Evolutionary conservation across 257 asterid species (phyloP), one percentile per base, ranked within the genome.

Genomic region (Rehmannia glutinosa): DNA sequence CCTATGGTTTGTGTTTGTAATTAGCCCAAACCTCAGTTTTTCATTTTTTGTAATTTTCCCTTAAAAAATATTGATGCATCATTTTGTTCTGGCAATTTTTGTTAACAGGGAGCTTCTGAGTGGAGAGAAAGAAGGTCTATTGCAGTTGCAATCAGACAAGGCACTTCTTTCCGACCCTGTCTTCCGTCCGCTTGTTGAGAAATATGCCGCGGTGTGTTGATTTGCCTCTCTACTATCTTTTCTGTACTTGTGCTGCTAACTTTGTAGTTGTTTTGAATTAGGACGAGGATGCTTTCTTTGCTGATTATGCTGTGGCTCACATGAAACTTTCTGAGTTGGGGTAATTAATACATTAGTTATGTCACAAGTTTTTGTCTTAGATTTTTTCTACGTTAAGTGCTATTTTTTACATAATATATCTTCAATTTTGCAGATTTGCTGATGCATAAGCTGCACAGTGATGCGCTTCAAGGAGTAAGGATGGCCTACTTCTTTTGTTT

Each of bases 261-360:
- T 28, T 36, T 8, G 4, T 6, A 8, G 2, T 45, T 50, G 61
- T 59, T 51, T 17, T 32, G 15, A 32, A 39, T 23, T 71, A 87
- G 97, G 93, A 88, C 45, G 97, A 91, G 79, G 97, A 91, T 72
- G 89, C 90, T 11, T 91, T 91, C 81, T 91, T 88, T 56, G 83
- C 84, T 10, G 96, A 88, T 61, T 88, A 91, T 68, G 96, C 96
- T 1, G 84, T 35, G 49, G 82, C 95, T 68, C 97, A 91, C 72
- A 13, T 50, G 86, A 88, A 82, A 66, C 96, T 91, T 25, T 88
- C 92, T 33, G 97, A 91, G 70, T 71, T 91, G 78, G 96, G 96
- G 97, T 90, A 78, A 72, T 17, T 59, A 32, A 32, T 32, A 32
- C 0, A 32, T n/a, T n/a, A n/a, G n/a, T n/a, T n/a, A 32, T 8